Base-by-base conservation (phyloP, 2,329 filamentous ascomycete genomes). In the Cyphellophora europaea region DNA sequence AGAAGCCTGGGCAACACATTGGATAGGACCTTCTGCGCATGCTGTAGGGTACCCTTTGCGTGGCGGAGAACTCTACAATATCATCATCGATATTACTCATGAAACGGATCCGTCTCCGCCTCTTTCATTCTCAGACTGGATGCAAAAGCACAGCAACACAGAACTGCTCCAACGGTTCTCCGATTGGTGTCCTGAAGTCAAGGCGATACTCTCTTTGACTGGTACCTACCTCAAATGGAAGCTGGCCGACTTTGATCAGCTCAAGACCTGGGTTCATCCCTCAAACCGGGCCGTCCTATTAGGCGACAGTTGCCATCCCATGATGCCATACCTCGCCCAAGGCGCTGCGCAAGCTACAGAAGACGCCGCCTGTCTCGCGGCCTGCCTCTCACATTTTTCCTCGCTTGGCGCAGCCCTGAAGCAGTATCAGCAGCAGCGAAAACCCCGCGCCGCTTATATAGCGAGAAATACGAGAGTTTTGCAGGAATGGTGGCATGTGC, bases 271-370 rank as follows among this genome's bases (percentile, higher is more conserved):
- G 47, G 50, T 54, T 10, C 43, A 44, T 19, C 39, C 38, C 3
- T 48, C 50, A 3, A 49, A 46, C 2, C 57, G 54, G 11, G 32
- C 61, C 4, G 44, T 61, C 11, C 44, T 65, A 4, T 47, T 65
- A 1, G 62, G 62, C 2, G 62, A 65, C 33, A 57, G 59, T 6
- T 60, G 59, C 0, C 62, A 66, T 40, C 56, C 60, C n/a, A 65
- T 65, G 61, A 49, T 62, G 3, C 61, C 60, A n/a, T 64, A 65
- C 38, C 56, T 64, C 48, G 59, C 62, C 0, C 60, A 64, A 27
- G 51, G 63, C 1, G 62, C 62, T 0, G 62, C 62, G 3, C 63
- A 63, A 49, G 59, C 60, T 0, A 55, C 63, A 2, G 62, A 66
- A 46, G 62, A 66, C 32, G 62, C 57, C 6, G 56, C 55, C 2